Evolutionary conservation across 805 yeast species (phyloP), one percentile per base, ranked within the genome.

Genomic region (Metschnikowia lunata): DNA sequence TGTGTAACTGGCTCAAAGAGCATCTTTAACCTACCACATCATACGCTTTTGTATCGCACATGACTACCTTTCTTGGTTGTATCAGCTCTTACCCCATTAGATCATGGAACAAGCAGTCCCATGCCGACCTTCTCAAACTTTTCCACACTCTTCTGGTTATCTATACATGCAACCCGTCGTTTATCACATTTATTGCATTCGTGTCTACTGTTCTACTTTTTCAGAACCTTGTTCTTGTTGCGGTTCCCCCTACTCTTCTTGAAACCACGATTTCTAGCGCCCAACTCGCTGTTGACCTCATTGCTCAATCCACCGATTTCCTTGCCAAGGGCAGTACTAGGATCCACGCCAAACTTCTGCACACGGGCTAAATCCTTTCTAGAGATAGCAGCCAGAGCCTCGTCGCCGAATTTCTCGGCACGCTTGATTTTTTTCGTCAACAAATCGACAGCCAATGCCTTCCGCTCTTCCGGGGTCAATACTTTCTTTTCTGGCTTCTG

Each of bases 321-420:
- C 50, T 67, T 70, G 31, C 88, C 89, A 52, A 85, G 64, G 8
- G 82, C 76, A 34, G 85, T 80, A 45, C 81, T 81, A 30, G 73
- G 61, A 49, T 82, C 84, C 39, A 88, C 78, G 27, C 97, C 98
- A 60, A 88, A 90, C 69, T 87, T 88, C 61, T 83, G 83, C 50
- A 89, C 79, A 60, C 96, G 79, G 31, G 72, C 73, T 55, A 88
- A 68, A 48, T 79, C 82, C 49, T 78, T 80, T 57, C 79, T 79
- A 38, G 85, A 78, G 15, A 70, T 73, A 32, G 71, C 71, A 26
- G 78, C 75, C 15, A 66, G 67, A n/a, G 69, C 69, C 41, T 82
- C 88, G 49, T 74, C 76, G 18, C 91, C 93, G 56, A 89, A 90
- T 62, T 87, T 86, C 59, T 79, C 78, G 13, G 89, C 85, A 57